Conservation (phyloP, 805 yeast species). For the Kluyveromyces siamensis region DNA sequence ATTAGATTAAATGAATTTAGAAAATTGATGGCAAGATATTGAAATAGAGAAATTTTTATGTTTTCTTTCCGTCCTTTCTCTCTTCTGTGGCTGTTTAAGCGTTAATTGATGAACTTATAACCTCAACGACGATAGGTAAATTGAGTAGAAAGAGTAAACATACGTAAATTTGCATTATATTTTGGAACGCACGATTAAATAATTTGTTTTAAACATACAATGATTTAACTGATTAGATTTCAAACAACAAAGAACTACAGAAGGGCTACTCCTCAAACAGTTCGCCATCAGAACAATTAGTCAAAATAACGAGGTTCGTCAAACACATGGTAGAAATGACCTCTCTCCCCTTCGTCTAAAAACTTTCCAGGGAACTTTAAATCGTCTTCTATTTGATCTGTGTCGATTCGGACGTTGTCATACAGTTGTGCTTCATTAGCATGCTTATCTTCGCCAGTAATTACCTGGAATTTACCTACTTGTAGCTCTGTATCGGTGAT, state of each 20-base stretch:
- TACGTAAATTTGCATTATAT: no score
- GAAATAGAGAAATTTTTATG: no score
- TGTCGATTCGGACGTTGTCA: constrained; percentile 48
- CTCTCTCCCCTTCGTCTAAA: constrained; percentile 87
- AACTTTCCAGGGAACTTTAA: constrained; percentile 71
- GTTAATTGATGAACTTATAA: no score
- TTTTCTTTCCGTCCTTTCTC: no score
- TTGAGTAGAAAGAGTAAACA: no score
- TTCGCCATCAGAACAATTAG: neutral
- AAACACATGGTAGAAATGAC: constrained; percentile 89
- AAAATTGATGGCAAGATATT: neutral
- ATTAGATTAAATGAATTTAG: neutral
- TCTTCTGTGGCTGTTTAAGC: no score
- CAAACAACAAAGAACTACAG: neutral
- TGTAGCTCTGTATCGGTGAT: constrained; percentile 97
- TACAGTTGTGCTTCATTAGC: constrained; percentile 34
- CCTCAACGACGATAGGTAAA: no score
- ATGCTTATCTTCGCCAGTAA: constrained; percentile 28
- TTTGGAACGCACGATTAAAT: no score
- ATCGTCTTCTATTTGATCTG: constrained; percentile 46
- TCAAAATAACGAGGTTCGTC: constrained; percentile 82
- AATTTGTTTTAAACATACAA: no score
- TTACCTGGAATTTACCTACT: constrained; percentile 78
- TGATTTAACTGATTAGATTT: no score
- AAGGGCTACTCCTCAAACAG: neutral